phyloP scores from a whole-genome alignment of 2,329 filamentous ascomycete species.

The Sclerotinia glacialis region DNA sequence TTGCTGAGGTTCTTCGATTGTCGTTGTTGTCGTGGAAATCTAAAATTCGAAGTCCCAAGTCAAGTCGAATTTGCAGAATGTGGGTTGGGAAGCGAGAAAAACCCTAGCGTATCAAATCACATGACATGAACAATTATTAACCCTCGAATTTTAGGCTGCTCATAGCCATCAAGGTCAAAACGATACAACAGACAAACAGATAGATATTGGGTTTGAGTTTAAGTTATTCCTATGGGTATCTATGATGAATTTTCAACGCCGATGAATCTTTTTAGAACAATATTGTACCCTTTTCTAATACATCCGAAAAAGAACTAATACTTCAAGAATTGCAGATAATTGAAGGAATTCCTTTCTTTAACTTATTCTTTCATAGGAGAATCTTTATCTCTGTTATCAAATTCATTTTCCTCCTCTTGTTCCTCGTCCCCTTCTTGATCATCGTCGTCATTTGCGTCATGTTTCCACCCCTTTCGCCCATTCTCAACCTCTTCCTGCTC shows the following conservation, averaged over 20 bases:
- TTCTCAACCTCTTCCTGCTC: constrained; percentile 7
- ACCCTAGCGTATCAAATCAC: constrained; percentile 12
- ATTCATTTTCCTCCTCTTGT: neutral
- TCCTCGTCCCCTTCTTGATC: neutral
- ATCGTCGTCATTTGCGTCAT: neutral
- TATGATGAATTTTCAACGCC: constrained; percentile 3
- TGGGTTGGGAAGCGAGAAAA: constrained; percentile 7
- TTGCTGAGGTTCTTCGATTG: constrained; percentile 41
- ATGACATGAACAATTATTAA: neutral
- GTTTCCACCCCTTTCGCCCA: neutral
- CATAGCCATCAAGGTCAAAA: constrained; percentile 7
- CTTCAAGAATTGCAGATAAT: neutral
- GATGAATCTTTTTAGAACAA: neutral
- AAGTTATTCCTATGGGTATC: constrained; percentile 2
- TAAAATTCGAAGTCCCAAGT: constrained; percentile 22
- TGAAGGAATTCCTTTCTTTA: neutral
- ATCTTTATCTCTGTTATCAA: neutral
- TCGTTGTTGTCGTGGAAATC: constrained; percentile 28
- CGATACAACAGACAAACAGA: neutral
- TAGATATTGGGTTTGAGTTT: neutral
- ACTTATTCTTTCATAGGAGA: neutral
- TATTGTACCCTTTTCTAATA: neutral
- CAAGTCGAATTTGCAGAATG: constrained; percentile 17
- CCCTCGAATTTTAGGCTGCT: constrained; percentile 12
- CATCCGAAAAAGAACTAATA: neutral